Evolutionary conservation across 352 stramenopile species (phyloP), one percentile per base, ranked within the genome.

Genomic region (Globisporangium parvum): DNA sequence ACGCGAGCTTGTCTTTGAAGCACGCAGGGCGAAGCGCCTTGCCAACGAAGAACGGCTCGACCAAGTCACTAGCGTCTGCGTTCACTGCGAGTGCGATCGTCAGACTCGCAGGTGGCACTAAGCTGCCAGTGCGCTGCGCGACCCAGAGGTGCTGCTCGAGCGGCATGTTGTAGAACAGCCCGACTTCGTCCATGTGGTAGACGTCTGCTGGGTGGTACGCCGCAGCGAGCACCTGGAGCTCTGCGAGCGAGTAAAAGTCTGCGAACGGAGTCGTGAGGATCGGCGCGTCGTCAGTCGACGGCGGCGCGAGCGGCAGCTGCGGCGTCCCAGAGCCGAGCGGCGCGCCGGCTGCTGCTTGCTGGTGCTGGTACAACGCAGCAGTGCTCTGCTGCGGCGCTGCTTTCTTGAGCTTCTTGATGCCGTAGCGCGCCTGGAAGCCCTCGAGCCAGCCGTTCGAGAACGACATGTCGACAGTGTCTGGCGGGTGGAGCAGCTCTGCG

Each of bases 371-470:
- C 45, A 31, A 12, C 45, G 10, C 20, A 5, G 37, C 31, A 11
- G 49, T 9, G 26, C 17, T 18, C 46, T 24, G n/a, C 46, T 39
- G 17, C 9, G 51, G n/a, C n/a, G 37, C 20, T 0, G 37, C 21
- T 47, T 48, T 47, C 17, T 47, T 46, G 21, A 48, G 23, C 24
- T 52, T 52, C 51, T 54, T 60, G 39, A 64, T 51, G 6, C 58
- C 63, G 41, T 88, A 73, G 40, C 73, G 69, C 18, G 68, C 75
- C 53, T 82, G 66, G 48, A 86, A 85, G 48, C 73, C 74, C 31
- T 61, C 68, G 56, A 84, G 71, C 75, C 75, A 88, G 15, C 77
- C 75, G 55, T 76, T 84, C 35, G 77, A 88, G 61, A 83, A 88
- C 33, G 60, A 67, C 63, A 80, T 62, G 49, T 66, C 60, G 23